Percentiles rank a stretch among this genome's conserved stretches.
These are phyloP conservation scores for Plectosphaerella sp. DNA, from an alignment of 2,329 filamentous ascomycete genomes.

Conservation along the genomic window DNA sequence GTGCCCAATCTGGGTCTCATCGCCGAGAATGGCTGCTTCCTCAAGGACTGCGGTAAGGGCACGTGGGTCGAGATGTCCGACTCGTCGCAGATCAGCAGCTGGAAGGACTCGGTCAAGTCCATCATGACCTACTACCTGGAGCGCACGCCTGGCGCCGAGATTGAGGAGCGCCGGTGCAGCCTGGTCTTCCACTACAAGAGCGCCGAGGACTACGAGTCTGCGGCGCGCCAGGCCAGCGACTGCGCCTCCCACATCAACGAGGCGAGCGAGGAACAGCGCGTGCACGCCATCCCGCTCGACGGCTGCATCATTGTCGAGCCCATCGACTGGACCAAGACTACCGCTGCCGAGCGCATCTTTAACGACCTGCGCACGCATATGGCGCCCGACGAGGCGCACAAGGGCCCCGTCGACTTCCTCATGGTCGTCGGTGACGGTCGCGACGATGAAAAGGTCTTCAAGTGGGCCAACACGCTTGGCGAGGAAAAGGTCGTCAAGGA, in stretches of 20 bases:
- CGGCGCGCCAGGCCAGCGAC: constrained; percentile 77
- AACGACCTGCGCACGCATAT: constrained; percentile 45
- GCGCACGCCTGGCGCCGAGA: constrained; percentile 79
- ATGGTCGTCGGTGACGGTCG: constrained; percentile 87
- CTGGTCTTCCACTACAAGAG: constrained; percentile 87
- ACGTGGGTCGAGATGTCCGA: constrained; percentile 79
- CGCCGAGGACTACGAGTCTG: constrained; percentile 71
- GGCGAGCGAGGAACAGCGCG: constrained; percentile 75
- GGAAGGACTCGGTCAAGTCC: constrained; percentile 78
- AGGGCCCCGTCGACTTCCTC: constrained; percentile 69
- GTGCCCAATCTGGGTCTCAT: constrained; percentile 84
- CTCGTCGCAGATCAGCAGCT: constrained; percentile 61
- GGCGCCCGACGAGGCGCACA: constrained; percentile 23
- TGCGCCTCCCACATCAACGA: constrained; percentile 95
- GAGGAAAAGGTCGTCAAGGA: constrained; percentile 56
- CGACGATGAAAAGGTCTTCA: constrained; percentile 90
- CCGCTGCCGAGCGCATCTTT: constrained; percentile 72
- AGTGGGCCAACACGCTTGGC: constrained; percentile 80
- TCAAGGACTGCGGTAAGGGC: constrained; percentile 64
- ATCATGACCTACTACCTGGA: constrained; percentile 89
- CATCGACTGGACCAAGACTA: constrained; percentile 81
- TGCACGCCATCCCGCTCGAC: constrained; percentile 79
- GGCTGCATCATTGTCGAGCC: constrained; percentile 81
- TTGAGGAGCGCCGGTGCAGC: constrained; percentile 89
- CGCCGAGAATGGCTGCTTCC: constrained; percentile 90